Conservation (phyloP, 2,329 filamentous ascomycete species). For the Pseudocercospora fuligena region DNA sequence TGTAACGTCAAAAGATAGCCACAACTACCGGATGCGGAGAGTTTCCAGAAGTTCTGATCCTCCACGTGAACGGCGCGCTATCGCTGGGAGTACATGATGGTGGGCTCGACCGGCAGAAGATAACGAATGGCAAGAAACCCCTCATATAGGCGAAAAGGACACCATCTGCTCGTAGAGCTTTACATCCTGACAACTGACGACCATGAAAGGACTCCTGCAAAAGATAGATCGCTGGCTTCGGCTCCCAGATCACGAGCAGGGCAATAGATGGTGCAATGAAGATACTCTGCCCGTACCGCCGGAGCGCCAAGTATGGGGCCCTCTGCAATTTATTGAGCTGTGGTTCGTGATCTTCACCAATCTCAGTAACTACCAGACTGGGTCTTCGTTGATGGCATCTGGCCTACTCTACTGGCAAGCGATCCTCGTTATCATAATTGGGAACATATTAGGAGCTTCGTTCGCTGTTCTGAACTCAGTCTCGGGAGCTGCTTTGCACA, state of each 20-base stretch:
- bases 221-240: background rate
- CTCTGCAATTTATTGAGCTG: background rate
- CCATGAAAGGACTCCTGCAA: background rate
- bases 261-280: constrained; percentile 10
- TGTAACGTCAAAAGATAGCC: background rate
- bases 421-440: constrained; percentile 5
- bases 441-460: background rate
- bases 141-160: background rate
- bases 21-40: constrained; percentile 1
- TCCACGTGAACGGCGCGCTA: background rate
- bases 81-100: background rate
- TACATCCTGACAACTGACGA: background rate
- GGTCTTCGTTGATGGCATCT: constrained; percentile 8
- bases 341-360: constrained; percentile 8
- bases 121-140: background rate
- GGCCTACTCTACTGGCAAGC: constrained; percentile 8
- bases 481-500: background rate
- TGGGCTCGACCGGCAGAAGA: background rate
- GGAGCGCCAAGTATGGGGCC: constrained; percentile 7
- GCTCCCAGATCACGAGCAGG: constrained; percentile 5
- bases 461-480: constrained; percentile 7
- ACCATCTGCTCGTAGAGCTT: background rate
- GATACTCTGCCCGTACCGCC: constrained; percentile 5
- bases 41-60: background rate
- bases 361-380: constrained; percentile 5